These are phyloP conservation scores for Parachaetomium inaequale DNA, from an alignment of 495 filamentous ascomycete species.

Conservation along the genomic window DNA sequence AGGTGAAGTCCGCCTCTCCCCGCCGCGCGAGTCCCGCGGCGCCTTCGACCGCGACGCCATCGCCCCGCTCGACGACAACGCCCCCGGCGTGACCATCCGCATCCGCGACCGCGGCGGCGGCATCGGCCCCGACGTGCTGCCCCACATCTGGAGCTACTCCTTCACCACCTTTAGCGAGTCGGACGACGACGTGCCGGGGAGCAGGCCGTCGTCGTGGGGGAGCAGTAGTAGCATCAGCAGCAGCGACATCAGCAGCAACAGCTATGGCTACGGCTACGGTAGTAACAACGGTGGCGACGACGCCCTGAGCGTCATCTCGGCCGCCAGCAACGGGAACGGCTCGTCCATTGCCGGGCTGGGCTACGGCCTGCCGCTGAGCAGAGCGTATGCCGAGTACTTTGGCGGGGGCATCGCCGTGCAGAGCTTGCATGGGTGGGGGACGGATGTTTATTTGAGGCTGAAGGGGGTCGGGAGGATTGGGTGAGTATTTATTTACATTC, in stretches of 20 bases:
- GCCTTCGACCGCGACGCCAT: slow-evolving; percentile 48
- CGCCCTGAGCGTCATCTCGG: slow-evolving; percentile 69
- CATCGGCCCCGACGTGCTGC: slow-evolving; percentile 74
- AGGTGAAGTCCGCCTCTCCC: slow-evolving; percentile 69
- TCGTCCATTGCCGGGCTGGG: slow-evolving; percentile 90
- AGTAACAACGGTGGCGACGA: slow-evolving; percentile 50
- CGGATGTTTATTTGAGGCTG: slow-evolving; percentile 60
- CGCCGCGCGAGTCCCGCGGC: slow-evolving; percentile 56
- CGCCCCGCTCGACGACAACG: slow-evolving; percentile 56
- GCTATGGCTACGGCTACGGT: background rate
- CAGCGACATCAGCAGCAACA: background rate
- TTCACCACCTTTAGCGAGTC: slow-evolving; percentile 90
- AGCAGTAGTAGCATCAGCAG: background rate
- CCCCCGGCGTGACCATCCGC: slow-evolving; percentile 87
- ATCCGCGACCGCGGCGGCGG: slow-evolving; percentile 95
- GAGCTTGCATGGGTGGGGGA: slow-evolving; percentile 92
- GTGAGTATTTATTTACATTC: slow-evolving; percentile 18
- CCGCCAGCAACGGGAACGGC: slow-evolving; percentile 60
- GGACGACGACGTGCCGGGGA: slow-evolving; percentile 44
- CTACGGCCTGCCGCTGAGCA: slow-evolving; percentile 85
- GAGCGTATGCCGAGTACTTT: slow-evolving; percentile 98
- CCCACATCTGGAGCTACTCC: slow-evolving; percentile 90
- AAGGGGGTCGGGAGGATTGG: slow-evolving; percentile 76
- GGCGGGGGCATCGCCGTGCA: slow-evolving; percentile 93
- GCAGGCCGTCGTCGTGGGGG: slow-evolving; percentile 15